Evolutionary conservation across 176 grass and related monocot species (phyloP).

Genomic region (Metroxylon sagu): DNA sequence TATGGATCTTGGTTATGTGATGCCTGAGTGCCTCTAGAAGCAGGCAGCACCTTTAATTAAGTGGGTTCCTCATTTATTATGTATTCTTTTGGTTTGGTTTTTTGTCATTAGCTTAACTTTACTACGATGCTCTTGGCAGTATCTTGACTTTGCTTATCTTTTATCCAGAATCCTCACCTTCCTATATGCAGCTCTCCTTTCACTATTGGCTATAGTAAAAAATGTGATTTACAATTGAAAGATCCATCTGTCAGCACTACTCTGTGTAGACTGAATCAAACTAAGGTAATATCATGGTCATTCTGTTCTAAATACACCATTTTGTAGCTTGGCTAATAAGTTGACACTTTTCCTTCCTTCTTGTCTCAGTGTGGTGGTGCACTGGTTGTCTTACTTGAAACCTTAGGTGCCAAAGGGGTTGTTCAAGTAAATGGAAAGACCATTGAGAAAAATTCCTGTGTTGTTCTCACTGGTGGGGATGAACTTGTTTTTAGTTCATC

Average conservation of each 20-base stretch:
- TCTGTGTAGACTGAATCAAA: conserved; percentile 71
- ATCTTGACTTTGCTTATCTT: conserved; percentile 14
- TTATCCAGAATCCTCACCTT: conserved; percentile 65
- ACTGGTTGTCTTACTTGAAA: conserved; percentile 50
- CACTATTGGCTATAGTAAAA: conserved; percentile 74
- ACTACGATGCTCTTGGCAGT: neutral
- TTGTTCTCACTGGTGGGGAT: conserved; percentile 69
- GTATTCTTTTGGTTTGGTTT: neutral
- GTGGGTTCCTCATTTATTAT: neutral
- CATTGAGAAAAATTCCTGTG: conserved; percentile 61
- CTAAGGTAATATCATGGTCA: conserved; percentile 45
- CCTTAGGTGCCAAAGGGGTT: conserved; percentile 51
- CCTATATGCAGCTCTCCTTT: conserved; percentile 55
- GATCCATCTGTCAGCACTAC: conserved; percentile 46
- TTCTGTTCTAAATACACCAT: conserved; percentile 7
- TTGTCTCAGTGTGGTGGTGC: conserved; percentile 24
- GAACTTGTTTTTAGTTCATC: conserved; percentile 76
- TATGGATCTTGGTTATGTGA: too few species aligned
- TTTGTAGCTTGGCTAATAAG: conserved; percentile 16
- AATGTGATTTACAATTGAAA: conserved; percentile 61
- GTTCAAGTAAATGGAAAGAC: conserved; percentile 86
- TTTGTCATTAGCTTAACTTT: conserved; percentile 13
- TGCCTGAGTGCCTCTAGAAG: too few species aligned
- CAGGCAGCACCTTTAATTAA: too few species aligned
- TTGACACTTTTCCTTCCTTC: conserved; percentile 8